Base-by-base conservation (phyloP, 2,329 filamentous ascomycete species). In the Cladosporium sp. region DNA sequence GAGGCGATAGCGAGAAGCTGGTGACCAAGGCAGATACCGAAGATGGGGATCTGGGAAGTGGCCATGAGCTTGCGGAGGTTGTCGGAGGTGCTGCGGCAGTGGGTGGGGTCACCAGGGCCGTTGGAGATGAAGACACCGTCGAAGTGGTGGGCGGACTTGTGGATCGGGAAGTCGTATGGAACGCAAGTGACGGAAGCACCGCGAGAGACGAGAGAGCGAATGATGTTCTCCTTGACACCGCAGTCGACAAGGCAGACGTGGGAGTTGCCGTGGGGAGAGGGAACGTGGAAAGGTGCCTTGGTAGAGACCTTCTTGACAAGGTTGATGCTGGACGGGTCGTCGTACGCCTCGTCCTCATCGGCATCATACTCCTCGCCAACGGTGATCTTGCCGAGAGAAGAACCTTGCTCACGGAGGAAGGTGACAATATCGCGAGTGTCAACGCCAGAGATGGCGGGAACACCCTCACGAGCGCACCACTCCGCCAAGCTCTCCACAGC, bases 61-160 rank as follows among this genome's bases (percentile, higher is more conserved):
- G 95, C 88, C 82, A 98, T 96, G 63, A 98, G 75, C 64, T 89
- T 87, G 62, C 80, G 79, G 50, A 98, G 82, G 76, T 95, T 91
- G 80, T 94, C 92, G 57, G 95, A 89, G 35, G 93, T 96, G 64
- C 89, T 83, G 67, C 90, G 86, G 77, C 91, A 96, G 75, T 98
- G 93, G 36, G 91, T 97, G 62, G 93, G 93, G 74, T 98, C 93
- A 74, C 93, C 93, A 22, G 93, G 93, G 53, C 93, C 93, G 74
- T 98, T 98, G 72, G 90, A 95, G 75, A 97, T 96, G 80, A 98
- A 98, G 66, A 98, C 85, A 66, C 93, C 93, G 62, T 98, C 93
- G 63, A 95, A 97, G 79, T 97, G 90, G 72, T 94, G 87, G 51
- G 93, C 88, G 32, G 96, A 88, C 80, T 97, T 96, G 80, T 97